Percentiles rank a stretch among this genome's conserved stretches.
phyloP scores from a whole-genome alignment of 805 yeast genomes.

The Lachancea sp. region DNA sequence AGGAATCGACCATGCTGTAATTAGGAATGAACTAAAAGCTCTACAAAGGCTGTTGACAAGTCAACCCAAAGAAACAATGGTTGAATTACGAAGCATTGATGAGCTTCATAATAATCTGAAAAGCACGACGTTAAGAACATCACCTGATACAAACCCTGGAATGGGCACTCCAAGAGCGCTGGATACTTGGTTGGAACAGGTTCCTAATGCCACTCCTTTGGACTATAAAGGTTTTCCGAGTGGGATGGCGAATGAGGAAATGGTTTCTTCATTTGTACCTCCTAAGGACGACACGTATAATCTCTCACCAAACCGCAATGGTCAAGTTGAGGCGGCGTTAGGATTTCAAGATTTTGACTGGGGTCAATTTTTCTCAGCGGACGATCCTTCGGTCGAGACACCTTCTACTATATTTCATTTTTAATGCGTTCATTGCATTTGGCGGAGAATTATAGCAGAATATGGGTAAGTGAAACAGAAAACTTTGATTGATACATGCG shows the following conservation, averaged over 20 bases:
- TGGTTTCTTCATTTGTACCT: not conserved
- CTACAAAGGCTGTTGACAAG: not conserved
- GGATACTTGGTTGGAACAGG: not conserved
- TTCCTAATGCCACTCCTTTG: not conserved
- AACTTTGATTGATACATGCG: no score
- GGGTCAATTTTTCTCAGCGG: conserved; percentile 1
- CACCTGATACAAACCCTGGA: not conserved
- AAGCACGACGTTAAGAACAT: not conserved
- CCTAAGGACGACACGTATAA: not conserved
- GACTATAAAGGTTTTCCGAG: not conserved
- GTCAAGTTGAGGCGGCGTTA: not conserved
- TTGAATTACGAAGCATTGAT: conserved; percentile 1
- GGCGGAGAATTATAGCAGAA: not conserved
- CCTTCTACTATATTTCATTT: conserved; percentile 2
- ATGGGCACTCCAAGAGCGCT: not conserved
- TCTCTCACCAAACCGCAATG: not conserved
- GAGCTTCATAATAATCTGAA: conserved; percentile 3
- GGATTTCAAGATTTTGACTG: conserved; percentile 2
- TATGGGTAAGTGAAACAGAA: not conserved
- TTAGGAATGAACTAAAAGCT: not conserved
- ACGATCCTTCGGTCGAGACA: not conserved
- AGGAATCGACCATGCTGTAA: not conserved
- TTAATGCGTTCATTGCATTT: not conserved
- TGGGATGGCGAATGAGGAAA: not conserved
- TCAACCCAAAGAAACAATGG: conserved; percentile 1